Conservation (phyloP, 768 basidiomycete species). For the Hericium erinaceus region DNA sequence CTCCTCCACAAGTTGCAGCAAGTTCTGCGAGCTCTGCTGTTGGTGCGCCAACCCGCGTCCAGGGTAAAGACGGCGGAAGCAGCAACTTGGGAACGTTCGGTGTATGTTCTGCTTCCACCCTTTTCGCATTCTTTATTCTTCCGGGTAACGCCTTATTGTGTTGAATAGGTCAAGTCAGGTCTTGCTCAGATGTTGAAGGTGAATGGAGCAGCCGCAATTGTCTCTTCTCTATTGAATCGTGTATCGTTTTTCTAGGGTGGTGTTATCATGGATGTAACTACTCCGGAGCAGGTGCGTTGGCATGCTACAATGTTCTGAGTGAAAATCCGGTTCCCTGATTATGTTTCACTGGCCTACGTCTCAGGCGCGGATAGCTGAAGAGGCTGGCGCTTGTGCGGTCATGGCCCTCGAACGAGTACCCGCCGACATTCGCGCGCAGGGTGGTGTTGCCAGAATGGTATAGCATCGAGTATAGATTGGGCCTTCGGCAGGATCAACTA, state of each 20-base stretch:
- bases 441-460: slow-evolving; percentile 96
- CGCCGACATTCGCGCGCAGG: slow-evolving; percentile 85
- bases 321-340: slow-evolving; percentile 21
- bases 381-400: slow-evolving; percentile 95
- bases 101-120: slow-evolving; percentile 27
- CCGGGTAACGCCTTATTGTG: slow-evolving; percentile 2
- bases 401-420: slow-evolving; percentile 96
- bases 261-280: slow-evolving; percentile 94
- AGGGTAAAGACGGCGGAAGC: slow-evolving; percentile 38
- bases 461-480: background rate
- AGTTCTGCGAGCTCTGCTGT: slow-evolving; percentile 21
- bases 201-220: slow-evolving; percentile 13
- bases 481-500: background rate
- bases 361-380: slow-evolving; percentile 92
- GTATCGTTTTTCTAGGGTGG: slow-evolving; percentile 43
- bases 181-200: slow-evolving; percentile 97
- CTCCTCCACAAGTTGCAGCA: background rate
- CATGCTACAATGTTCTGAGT: background rate
- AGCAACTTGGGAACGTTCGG: slow-evolving; percentile 66
- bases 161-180: slow-evolving; percentile 75
- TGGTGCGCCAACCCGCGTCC: slow-evolving; percentile 43
- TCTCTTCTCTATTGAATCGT: background rate
- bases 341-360: slow-evolving; percentile 8
- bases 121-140: background rate
- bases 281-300: slow-evolving; percentile 47